Base-by-base conservation (phyloP, 495 filamentous ascomycete species). In the Apodospora peruviana region DNA sequence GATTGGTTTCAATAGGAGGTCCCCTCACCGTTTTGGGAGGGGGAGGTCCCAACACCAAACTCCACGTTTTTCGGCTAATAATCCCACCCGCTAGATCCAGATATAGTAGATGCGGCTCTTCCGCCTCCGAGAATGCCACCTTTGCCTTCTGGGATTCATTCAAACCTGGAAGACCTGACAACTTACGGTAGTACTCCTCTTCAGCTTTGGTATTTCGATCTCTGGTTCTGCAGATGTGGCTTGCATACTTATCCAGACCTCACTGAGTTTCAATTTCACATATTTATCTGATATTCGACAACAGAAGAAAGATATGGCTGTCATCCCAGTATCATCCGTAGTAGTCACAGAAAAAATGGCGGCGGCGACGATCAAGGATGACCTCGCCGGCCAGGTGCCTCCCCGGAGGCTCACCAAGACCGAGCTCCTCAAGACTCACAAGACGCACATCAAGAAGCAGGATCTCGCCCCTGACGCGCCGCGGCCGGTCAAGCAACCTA, bases 111-210 rank as follows among this genome's bases (percentile, higher is more conserved):
- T 55, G 55, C 62, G 62, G 62, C 57, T 65, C 50, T 42, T 50
- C 41, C 21, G 20, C 48, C 43, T 65, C 62, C 62, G 62, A 65
- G 55, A 52, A 63, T 63, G 62, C 57, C 62, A 65, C 62, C 58
- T 63, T 57, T 48, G 20, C 19, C 42, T 44, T 27, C 17, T 17
- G 35, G 3, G 38, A 48, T 36, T 34, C n/a, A 52, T 52, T 34
- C 38, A 32, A 39, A 42, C 19, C 18, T 24, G 18, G 24, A 5
- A 1, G 9, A 23, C 11, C 16, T 27, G 40, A 38, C 24, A 45
- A 22, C 21, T 39, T 12, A 40, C 20, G 2, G 22, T 12, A 12
- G 27, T 43, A 17, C 11, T 17, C 12, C 38, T 35, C 21, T 23
- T 29, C 27, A 4, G n/a, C 34, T 52, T 3, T 23, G 18, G 36